phyloP scores from a whole-genome alignment of 345 rosid genomes.

The Mallotus nudiflorus region DNA sequence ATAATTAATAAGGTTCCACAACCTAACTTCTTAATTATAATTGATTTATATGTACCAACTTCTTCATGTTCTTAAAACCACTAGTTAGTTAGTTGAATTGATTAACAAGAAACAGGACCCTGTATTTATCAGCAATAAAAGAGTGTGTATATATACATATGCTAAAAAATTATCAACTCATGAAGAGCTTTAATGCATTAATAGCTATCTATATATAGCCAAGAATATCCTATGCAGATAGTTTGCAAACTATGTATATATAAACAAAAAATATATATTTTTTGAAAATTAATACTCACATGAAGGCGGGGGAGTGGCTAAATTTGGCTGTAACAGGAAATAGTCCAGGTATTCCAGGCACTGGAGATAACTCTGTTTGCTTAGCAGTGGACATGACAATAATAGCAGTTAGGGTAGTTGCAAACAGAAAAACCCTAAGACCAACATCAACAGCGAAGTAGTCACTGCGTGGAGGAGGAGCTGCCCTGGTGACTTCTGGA shows the following conservation, averaged over 20 bases:
- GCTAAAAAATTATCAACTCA: too few species aligned
- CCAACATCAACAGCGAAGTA: conserved; percentile 37
- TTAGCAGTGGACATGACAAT: conserved; percentile 59
- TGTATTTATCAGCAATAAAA: neutral
- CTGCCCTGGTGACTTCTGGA: conserved; percentile 13
- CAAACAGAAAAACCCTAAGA: conserved; percentile 58
- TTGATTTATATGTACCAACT: too few species aligned
- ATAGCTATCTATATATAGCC: too few species aligned
- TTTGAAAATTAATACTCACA: too few species aligned
- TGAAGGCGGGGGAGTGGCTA: conserved; percentile 65
- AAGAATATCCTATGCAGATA: too few species aligned
- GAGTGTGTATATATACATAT: too few species aligned
- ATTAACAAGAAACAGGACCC: neutral
- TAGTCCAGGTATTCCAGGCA: conserved; percentile 15
- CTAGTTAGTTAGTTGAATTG: neutral
- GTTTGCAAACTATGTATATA: too few species aligned
- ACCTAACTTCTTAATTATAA: too few species aligned
- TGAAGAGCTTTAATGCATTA: too few species aligned
- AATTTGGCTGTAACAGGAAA: conserved; percentile 50
- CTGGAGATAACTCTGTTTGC: conserved; percentile 41
- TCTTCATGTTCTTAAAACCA: too few species aligned
- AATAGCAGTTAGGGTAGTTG: conserved; percentile 45
- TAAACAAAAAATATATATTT: too few species aligned
- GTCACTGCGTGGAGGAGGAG: neutral
- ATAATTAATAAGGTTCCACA: too few species aligned